These are phyloP conservation scores for Podaxis sp. DNA, from an alignment of 768 basidiomycete genomes.

Conservation along the genomic window DNA sequence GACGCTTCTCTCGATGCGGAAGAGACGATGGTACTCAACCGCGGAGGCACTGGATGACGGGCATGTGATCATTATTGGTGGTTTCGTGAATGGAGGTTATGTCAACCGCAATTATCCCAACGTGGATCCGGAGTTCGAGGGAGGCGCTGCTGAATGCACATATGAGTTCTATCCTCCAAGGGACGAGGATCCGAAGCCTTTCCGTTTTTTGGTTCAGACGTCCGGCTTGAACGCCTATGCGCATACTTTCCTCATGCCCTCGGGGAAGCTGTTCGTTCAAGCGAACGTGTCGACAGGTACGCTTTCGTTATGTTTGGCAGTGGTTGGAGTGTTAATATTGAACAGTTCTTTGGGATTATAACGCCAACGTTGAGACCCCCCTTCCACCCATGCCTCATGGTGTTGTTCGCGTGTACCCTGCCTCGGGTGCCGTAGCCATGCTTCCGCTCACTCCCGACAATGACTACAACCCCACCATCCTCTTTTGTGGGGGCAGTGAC, in stretches of 20 bases:
- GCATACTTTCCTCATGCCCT: conserved; percentile 70
- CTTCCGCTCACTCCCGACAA: conserved; percentile 88
- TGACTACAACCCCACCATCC: conserved; percentile 78
- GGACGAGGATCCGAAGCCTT: conserved; percentile 42
- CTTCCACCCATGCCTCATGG: conserved; percentile 75
- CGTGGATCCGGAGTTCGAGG: conserved; percentile 56
- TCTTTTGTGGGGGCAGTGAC: conserved; percentile 90
- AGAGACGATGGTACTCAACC: conserved; percentile 74
- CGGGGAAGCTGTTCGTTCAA: conserved; percentile 79
- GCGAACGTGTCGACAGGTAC: conserved; percentile 76
- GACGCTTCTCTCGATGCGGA: conserved; percentile 60
- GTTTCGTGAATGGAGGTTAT: conserved; percentile 76
- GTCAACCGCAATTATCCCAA: conserved; percentile 76
- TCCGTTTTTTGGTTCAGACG: conserved; percentile 68
- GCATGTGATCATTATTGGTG: conserved; percentile 75
- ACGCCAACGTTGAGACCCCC: conserved; percentile 53
- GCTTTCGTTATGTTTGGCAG: conserved; percentile 22
- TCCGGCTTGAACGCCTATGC: conserved; percentile 80
- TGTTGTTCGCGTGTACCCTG: conserved; percentile 85
- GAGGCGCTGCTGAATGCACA: conserved; percentile 76
- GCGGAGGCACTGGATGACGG: conserved; percentile 79
- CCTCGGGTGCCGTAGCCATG: conserved; percentile 86
- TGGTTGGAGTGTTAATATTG: not conserved
- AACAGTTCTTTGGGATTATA: conserved; percentile 31
- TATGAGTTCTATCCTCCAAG: conserved; percentile 80